Percentiles rank a stretch among this genome's conserved stretches.
phyloP scores from a whole-genome alignment of 2,329 filamentous ascomycete genomes.

The Botrytis aclada region DNA sequence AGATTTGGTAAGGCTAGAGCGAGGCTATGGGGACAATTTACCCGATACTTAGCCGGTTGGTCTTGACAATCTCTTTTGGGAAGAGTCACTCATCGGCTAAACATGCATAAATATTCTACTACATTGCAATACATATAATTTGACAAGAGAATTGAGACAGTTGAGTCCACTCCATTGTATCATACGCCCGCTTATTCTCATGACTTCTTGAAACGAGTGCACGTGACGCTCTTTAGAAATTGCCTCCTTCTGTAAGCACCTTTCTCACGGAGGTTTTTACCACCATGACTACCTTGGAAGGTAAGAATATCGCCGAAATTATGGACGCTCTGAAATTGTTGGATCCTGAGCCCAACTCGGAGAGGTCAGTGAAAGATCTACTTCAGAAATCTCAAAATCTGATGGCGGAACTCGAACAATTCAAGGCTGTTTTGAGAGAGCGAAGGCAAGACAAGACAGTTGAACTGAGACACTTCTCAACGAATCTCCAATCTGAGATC shows the following conservation, averaged over 20 bases:
- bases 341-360: slow-evolving; percentile 1
- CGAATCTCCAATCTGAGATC: slow-evolving; percentile 47
- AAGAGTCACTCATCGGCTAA: neutral
- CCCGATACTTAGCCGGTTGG: neutral
- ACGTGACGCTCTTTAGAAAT: neutral
- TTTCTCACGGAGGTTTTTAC: neutral
- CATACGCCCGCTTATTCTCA: neutral
- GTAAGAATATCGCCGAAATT: neutral
- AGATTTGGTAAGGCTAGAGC: neutral
- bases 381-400: slow-evolving; percentile 36
- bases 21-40: neutral
- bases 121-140: neutral
- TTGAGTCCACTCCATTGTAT: neutral
- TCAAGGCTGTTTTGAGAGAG: slow-evolving; percentile 43
- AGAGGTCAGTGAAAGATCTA: slow-evolving; percentile 20
- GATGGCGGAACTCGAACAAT: slow-evolving; percentile 45
- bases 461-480: slow-evolving; percentile 49
- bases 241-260: neutral
- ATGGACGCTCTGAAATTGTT: slow-evolving; percentile 1
- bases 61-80: neutral
- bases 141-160: neutral
- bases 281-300: neutral
- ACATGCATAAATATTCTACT: neutral
- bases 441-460: slow-evolving; percentile 46
- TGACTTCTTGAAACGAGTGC: neutral